Base-by-base conservation (phyloP, 2,329 filamentous ascomycete species). In the Eutypella sp. region DNA sequence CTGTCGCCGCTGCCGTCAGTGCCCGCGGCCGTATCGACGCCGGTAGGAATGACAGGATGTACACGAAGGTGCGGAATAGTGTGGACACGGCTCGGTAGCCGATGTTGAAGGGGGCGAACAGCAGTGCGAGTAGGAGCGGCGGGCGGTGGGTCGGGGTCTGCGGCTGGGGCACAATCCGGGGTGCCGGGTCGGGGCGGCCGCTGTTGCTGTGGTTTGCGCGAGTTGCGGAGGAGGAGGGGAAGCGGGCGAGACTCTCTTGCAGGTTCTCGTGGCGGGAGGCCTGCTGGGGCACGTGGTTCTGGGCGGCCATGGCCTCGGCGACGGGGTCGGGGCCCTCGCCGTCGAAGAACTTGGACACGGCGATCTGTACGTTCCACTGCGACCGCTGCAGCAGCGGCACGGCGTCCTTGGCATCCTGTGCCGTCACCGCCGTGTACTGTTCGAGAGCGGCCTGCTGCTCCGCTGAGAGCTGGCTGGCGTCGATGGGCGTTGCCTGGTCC, bases 291-390 rank as follows among this genome's bases (percentile, higher is more conserved):
- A 82, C 74, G n/a, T 75, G 67, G 43, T 76, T 70, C 49, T 84
- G 75, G 7, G 78, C 75, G 41, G 84, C 78, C 42, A 84, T 76
- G 47, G 87, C 87, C 69, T 93, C 89, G 47, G 87, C 85, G 16
- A 92, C 72, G 11, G 82, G 85, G 63, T 95, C 89, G 41, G 89
- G 80, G 3, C 85, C 85, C 69, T 97, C 93, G 56, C 93, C 93
- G 60, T 99, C 93, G 65, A 96, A 99, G 79, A 97, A 97, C 63
- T 95, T 95, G 54, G 93, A 82, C 53, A 99, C 92, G 47, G 93
- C 92, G 58, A 97, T 96, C 85, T 96, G 87, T 1, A 96, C 87
- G 62, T 97, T 99, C 93, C 93, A 99, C 74, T 97, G 85, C 46
- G 90, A 96, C 51, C 90, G 77, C 55, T 85, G 80, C 2, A 99